Base-by-base conservation (phyloP, 371 early-diverging fungal genomes). In the Mucor mucedo region DNA sequence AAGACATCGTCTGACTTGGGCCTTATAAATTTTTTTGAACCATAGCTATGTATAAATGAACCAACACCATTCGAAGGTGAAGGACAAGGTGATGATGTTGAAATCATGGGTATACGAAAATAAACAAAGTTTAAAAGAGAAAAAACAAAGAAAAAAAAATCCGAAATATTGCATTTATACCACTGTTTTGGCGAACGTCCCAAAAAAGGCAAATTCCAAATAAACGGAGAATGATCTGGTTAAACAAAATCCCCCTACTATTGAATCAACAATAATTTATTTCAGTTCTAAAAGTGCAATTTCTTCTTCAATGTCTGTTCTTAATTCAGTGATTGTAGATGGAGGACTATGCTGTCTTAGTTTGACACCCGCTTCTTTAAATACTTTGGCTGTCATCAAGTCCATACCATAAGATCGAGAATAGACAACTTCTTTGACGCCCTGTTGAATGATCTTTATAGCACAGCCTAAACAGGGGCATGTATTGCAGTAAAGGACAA, bases 371-470 rank as follows among this genome's bases (percentile, higher is more conserved):
- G 95, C 98, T 58, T 91, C 91, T 38, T 76, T 64, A 65, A 98
- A 91, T 55, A 98, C 82, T 40, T 80, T 77, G 9, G 86, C 83
- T 2, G 96, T 93, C 73, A 91, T 71, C 11, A 87, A 86, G 60
- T 97, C 97, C 96, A 96, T 95, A 0, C 93, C 89, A 60, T 98
- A 98, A 4, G 89, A 78, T 62, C 85, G 84, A 5, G 87, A 81
- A 63, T 95, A 99, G 2, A 98, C 96, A 0, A 99, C 97, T 69
- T 93, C 90, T 59, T 84, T 82, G 40, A 99, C 89, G 4, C 98
- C 96, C 29, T 89, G 87, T 73, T 99, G 99, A 3, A 97, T 91
- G 68, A 98, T 95, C 78, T 98, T 98, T 66, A 95, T 93, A 9
- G 98, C 93, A 73, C 98, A 98, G 1, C 95, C 95, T 40, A 92